A percentile compares a stretch with the other conserved stretches of the same genome.
Conservation (phyloP, 2,329 filamentous ascomycete genomes). For the Lecanoromycetidae sp. region DNA sequence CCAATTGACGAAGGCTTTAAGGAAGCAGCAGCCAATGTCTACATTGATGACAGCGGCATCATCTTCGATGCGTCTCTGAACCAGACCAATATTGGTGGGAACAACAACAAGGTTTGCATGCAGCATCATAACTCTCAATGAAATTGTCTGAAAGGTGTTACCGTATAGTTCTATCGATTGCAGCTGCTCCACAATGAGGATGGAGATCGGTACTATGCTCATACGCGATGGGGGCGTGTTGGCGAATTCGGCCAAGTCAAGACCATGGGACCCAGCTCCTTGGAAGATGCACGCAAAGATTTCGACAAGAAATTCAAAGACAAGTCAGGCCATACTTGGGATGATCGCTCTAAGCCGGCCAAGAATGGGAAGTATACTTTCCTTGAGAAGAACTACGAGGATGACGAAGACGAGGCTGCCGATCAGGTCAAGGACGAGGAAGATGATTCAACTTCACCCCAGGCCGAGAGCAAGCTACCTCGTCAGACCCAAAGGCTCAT, state of each 20-base stretch:
- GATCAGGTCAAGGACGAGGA: constrained; percentile 20
- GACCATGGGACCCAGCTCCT: constrained; percentile 27
- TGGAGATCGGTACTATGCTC: constrained; percentile 40
- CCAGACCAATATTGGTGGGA: constrained; percentile 53
- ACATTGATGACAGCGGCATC: constrained; percentile 47
- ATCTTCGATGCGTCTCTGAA: constrained; percentile 64
- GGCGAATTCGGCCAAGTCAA: constrained; percentile 34
- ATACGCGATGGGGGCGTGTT: constrained; percentile 65
- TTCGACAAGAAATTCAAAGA: constrained; percentile 53
- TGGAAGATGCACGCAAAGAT: constrained; percentile 35
- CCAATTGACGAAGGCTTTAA: constrained; percentile 37
- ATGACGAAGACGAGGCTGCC: constrained; percentile 39
- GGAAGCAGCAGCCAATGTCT: constrained; percentile 38
- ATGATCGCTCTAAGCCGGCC: constrained; percentile 41
- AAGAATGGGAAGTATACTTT: constrained; percentile 60
- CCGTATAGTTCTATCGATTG: constrained; percentile 28
- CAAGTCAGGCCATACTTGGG: constrained; percentile 49
- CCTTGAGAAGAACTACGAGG: constrained; percentile 64
- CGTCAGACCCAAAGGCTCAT: constrained; percentile 55
- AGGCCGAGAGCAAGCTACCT: constrained; percentile 45
- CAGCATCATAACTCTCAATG: no score
- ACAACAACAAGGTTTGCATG: constrained; percentile 78
- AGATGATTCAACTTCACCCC: constrained; percentile 28
- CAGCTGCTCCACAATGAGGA: constrained; percentile 34
- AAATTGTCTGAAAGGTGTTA: neutral